Conservation (phyloP, 495 filamentous ascomycete genomes). For the Neurospora terricola region DNA sequence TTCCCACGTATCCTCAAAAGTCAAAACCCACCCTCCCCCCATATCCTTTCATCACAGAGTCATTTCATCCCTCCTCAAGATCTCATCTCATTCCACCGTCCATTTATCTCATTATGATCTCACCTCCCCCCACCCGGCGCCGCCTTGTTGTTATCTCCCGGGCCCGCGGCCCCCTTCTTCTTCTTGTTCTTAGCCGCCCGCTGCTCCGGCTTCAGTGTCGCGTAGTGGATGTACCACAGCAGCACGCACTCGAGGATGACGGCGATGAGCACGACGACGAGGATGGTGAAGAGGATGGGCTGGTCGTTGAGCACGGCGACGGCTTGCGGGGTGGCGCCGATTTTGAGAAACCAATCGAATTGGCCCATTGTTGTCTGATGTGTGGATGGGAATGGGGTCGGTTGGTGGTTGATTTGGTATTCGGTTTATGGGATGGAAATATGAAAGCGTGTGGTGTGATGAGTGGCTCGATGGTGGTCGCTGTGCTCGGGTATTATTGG, state of each 20-base stretch:
- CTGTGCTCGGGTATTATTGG: not conserved
- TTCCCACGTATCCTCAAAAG: too few species aligned
- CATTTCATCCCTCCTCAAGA: not conserved
- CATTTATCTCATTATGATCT: not conserved
- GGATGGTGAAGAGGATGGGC: constrained; percentile 40
- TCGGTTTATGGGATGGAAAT: not conserved
- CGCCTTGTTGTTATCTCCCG: constrained; percentile 13
- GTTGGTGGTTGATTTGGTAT: not conserved
- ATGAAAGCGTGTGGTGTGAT: not conserved
- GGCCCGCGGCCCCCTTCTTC: constrained; percentile 21
- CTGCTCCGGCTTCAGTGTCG: constrained; percentile 42
- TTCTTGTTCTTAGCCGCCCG: constrained; percentile 36
- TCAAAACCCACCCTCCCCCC: too few species aligned
- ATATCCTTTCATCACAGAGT: too few species aligned
- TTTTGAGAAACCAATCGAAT: constrained; percentile 38
- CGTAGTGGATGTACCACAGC: constrained; percentile 42
- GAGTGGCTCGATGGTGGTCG: not conserved
- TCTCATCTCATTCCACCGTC: not conserved
- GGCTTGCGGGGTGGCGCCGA: constrained; percentile 38
- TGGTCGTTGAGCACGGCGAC: constrained; percentile 45
- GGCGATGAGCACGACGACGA: constrained; percentile 35
- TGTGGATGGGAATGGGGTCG: not conserved
- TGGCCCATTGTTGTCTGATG: constrained; percentile 25
- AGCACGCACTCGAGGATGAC: constrained; percentile 31
- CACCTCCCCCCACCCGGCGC: not conserved